These are phyloP conservation scores for Aspergillus steynii DNA, from an alignment of 495 filamentous ascomycete species.

Conservation along the genomic window DNA sequence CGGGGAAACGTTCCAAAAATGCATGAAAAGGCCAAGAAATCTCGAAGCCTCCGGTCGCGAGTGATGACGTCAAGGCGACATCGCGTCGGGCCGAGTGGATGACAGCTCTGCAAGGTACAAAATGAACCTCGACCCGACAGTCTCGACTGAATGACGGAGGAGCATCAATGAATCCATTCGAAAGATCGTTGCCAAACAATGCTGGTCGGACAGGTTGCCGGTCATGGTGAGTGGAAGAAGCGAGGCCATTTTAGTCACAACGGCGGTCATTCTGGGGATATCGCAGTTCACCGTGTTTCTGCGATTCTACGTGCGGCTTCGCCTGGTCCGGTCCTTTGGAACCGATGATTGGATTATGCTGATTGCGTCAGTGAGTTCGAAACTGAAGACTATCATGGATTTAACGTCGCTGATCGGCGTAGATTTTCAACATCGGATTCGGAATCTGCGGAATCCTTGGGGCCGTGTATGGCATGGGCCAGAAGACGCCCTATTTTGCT, in stretches of 20 bases:
- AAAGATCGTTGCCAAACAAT: background rate
- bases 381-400: background rate
- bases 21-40: background rate
- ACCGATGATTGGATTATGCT: constrained; percentile 7
- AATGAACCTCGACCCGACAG: background rate
- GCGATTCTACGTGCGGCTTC: constrained; percentile 4
- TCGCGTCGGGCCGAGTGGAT: background rate
- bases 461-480: constrained; percentile 31
- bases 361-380: background rate
- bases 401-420: background rate
- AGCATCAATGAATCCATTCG: too few relatives aligned
- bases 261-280: constrained; percentile 3
- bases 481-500: constrained; percentile 24
- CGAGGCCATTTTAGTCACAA: background rate
- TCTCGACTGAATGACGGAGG: background rate
- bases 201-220: background rate
- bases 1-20: background rate
- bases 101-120: background rate
- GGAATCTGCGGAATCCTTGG: constrained; percentile 32
- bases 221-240: constrained; percentile 2
- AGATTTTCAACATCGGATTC: constrained; percentile 31
- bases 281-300: background rate
- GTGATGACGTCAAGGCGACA: background rate
- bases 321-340: constrained; percentile 1
- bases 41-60: background rate